Evolutionary conservation across 345 rosid genomes (phyloP).

Genomic region (Murraya paniculata): DNA sequence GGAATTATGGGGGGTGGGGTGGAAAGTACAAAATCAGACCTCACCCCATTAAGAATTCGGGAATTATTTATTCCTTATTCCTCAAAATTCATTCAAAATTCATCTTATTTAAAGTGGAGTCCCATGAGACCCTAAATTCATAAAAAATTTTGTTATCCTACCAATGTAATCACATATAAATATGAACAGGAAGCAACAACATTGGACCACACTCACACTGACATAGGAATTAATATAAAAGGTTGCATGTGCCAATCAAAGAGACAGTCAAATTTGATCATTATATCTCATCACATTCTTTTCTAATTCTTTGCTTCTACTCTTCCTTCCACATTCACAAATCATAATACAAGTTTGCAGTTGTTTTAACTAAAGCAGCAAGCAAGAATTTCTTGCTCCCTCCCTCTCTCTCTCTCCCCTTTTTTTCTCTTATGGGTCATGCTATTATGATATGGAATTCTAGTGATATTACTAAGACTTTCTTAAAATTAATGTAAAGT

Average conservation of each 20-base stretch:
- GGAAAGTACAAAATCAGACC: no score
- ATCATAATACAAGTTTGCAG: neutral
- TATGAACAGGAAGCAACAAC: neutral
- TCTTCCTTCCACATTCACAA: neutral
- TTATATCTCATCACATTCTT: neutral
- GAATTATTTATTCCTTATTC: no score
- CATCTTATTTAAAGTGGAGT: no score
- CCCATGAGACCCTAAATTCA: no score
- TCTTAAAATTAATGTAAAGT: neutral
- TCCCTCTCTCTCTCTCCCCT: neutral
- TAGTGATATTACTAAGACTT: neutral
- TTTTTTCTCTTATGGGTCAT: neutral
- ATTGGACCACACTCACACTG: neutral
- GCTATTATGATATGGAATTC: neutral
- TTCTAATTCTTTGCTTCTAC: conserved; percentile 7
- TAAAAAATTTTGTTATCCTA: no score
- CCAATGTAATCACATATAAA: no score
- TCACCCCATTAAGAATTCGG: no score
- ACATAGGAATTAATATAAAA: neutral
- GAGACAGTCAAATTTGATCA: neutral
- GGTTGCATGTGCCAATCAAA: conserved; percentile 3
- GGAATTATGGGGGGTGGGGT: no score
- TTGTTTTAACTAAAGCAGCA: neutral
- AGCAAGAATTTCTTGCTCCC: no score
- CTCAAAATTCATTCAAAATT: no score